These are phyloP conservation scores for Limnanthes douglasii DNA, from an alignment of 345 rosid species.

Conservation along the genomic window DNA sequence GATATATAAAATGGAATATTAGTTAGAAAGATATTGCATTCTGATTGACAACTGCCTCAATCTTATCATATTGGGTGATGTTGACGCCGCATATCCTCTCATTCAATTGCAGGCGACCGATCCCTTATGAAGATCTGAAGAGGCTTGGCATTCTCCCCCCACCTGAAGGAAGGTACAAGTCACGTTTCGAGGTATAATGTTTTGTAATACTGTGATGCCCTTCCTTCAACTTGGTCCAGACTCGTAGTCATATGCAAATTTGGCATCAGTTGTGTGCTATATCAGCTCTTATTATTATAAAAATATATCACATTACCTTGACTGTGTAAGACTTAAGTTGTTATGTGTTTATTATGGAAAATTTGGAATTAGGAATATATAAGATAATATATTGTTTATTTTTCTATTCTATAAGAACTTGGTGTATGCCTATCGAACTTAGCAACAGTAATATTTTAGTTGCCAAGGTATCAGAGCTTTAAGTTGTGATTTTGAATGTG, in stretches of 20 bases:
- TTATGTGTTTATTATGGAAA: not conserved
- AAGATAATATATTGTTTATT: not conserved
- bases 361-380: not conserved
- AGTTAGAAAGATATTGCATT: too few species aligned
- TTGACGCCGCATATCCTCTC: conserved; percentile 1
- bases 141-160: conserved; percentile 84
- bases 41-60: too few species aligned
- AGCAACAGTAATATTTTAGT: not conserved
- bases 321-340: not conserved
- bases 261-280: not conserved
- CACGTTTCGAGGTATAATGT: conserved; percentile 46
- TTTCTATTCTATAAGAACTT: too few species aligned
- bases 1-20: too few species aligned
- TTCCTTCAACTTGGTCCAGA: not conserved
- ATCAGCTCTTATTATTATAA: too few species aligned
- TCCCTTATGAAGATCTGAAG: conserved; percentile 70
- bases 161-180: conserved; percentile 83
- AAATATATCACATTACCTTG: too few species aligned
- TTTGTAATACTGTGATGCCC: too few species aligned
- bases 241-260: not conserved
- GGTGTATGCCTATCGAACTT: not conserved
- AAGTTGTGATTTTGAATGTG: not conserved
- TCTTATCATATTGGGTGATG: too few species aligned
- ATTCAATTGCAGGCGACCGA: conserved; percentile 39
- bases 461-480: not conserved